Evolutionary conservation across 1,284 basidiomycete genomes (phyloP).

Genomic region (Ustilago loliicola): DNA sequence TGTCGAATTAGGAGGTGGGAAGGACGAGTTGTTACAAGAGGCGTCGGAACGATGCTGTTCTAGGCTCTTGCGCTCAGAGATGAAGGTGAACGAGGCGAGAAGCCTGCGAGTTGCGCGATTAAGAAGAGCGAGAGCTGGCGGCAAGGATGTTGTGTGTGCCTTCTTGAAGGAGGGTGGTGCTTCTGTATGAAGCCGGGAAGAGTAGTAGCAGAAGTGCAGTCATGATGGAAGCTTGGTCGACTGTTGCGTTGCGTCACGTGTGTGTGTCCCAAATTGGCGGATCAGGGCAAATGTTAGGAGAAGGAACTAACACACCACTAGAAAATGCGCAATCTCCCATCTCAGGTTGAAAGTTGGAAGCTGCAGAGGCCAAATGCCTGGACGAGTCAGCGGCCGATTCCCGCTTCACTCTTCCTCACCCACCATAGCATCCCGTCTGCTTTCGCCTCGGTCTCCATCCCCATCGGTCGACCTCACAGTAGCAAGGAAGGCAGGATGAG

Average conservation of each 20-base stretch:
- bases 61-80: not conserved
- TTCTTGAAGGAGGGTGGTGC: not conserved
- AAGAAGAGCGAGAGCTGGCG: not conserved
- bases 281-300: too few species aligned
- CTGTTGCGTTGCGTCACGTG: not conserved
- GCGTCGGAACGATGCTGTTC: not conserved
- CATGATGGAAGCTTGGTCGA: not conserved
- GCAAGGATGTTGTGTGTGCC: not conserved
- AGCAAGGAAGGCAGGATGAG: slow-evolving; percentile 16
- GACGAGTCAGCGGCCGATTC: not conserved
- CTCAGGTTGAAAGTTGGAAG: too few species aligned
- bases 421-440: too few species aligned
- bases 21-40: not conserved
- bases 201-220: not conserved
- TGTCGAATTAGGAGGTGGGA: not conserved
- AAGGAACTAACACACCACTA: too few species aligned
- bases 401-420: too few species aligned
- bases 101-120: not conserved
- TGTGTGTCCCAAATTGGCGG: too few species aligned
- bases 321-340: too few species aligned
- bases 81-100: not conserved
- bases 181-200: not conserved
- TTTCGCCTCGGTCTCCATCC: not conserved
- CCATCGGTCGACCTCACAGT: not conserved
- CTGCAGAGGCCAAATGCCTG: too few species aligned